Conservation (phyloP, 768 basidiomycete species). For the Lactarius psammicola region DNA sequence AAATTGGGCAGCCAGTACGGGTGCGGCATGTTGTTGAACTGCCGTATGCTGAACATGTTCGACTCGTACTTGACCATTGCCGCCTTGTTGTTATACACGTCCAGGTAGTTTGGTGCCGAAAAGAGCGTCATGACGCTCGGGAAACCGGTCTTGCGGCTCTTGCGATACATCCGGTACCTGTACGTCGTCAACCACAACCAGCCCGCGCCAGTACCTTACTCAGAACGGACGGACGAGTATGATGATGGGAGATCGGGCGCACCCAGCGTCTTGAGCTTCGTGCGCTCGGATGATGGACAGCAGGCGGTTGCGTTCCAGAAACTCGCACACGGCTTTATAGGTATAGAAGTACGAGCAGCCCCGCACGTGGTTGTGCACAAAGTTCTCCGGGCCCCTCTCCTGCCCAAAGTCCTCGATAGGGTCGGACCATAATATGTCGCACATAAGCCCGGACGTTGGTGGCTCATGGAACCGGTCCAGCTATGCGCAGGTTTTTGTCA, state of each 20-base stretch:
- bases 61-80: constrained; percentile 99
- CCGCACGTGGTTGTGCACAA: constrained; percentile 94
- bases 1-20: constrained; percentile 97
- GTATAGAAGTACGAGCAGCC: constrained; percentile 97
- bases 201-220: constrained; percentile 3
- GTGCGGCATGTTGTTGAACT: constrained; percentile 95
- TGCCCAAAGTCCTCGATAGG: constrained; percentile 96
- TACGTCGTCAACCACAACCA: not conserved
- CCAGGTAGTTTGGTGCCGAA: constrained; percentile 96
- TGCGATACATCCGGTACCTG: constrained; percentile 98
- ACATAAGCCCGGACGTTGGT: constrained; percentile 96
- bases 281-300: constrained; percentile 97
- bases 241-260: not conserved
- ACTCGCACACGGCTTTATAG: constrained; percentile 95
- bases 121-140: constrained; percentile 99
- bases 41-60: constrained; percentile 97
- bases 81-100: constrained; percentile 99
- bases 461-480: constrained; percentile 98
- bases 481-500: constrained; percentile 41
- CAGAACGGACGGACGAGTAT: constrained; percentile 38
- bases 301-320: constrained; percentile 95
- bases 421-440: constrained; percentile 97
- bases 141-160: constrained; percentile 97
- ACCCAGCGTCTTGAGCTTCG: constrained; percentile 97
- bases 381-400: constrained; percentile 86